Conservation (phyloP, 2,329 filamentous ascomycete genomes). For the Boeremia exigua region DNA sequence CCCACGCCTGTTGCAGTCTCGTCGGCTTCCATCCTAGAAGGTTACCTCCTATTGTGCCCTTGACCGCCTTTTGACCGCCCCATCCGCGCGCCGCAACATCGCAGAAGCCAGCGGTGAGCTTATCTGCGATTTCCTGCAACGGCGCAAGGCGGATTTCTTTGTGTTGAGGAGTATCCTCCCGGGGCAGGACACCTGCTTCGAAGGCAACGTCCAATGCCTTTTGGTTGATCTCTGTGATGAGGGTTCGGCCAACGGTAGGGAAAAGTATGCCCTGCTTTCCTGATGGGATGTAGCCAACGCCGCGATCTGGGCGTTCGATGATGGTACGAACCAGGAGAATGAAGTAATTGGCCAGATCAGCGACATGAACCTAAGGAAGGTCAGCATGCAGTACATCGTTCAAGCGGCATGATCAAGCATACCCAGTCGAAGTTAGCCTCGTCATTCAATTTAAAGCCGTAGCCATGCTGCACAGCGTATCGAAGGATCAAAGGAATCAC, state of each 20-base stretch:
- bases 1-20: conserved; percentile 19
- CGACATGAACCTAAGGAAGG: conserved; percentile 10
- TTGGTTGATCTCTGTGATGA: conserved; percentile 22
- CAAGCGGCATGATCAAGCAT: background rate
- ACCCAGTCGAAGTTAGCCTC: conserved; percentile 29
- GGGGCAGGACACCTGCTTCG: conserved; percentile 18
- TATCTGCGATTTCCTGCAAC: conserved; percentile 21
- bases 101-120: conserved; percentile 17
- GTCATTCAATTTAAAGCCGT: conserved; percentile 27
- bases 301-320: conserved; percentile 22
- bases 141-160: conserved; percentile 19
- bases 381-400: background rate
- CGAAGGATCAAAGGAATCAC: conserved; percentile 21
- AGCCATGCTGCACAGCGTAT: conserved; percentile 24
- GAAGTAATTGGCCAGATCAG: conserved; percentile 23
- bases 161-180: conserved; percentile 20
- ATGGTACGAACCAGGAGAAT: conserved; percentile 22
- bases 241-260: conserved; percentile 16
- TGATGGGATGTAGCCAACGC: conserved; percentile 19
- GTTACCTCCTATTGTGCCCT: conserved; percentile 18
- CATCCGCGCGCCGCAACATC: conserved; percentile 22
- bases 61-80: conserved; percentile 23
- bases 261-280: conserved; percentile 24
- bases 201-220: conserved; percentile 23
- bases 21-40: conserved; percentile 21